phyloP scores from a whole-genome alignment of 176 grass and related monocot species.

The Bromus sterilis region DNA sequence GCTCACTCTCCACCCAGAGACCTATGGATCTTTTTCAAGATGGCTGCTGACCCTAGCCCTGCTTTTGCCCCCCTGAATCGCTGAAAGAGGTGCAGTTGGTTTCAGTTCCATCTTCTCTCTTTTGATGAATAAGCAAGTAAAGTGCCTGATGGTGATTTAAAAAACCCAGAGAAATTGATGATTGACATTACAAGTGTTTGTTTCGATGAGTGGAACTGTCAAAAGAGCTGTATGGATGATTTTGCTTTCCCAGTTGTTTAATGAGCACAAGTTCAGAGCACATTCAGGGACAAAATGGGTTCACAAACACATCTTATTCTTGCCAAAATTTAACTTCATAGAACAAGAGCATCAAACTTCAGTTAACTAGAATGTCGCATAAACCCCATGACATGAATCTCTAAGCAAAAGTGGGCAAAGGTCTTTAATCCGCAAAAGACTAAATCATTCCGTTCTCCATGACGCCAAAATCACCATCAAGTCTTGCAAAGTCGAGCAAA shows the following conservation, averaged over 20 bases:
- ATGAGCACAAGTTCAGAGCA: neutral
- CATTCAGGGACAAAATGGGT: neutral
- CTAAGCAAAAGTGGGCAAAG: constrained; percentile 29
- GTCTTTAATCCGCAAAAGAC: constrained; percentile 39
- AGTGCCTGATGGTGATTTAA: neutral
- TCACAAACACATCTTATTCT: neutral
- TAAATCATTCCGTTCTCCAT: constrained; percentile 26
- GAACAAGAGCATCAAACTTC: neutral
- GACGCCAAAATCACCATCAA: constrained; percentile 32
- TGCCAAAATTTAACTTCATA: neutral
- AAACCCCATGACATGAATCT: constrained; percentile 7
- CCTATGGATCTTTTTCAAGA: constrained; percentile 1
- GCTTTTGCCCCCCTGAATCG: constrained; percentile 20
- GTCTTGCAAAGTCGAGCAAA: constrained; percentile 18
- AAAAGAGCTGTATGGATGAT: neutral
- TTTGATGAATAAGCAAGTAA: neutral
- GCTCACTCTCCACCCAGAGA: constrained; percentile 1
- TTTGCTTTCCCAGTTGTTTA: neutral
- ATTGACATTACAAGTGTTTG: neutral
- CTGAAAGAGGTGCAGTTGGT: neutral
- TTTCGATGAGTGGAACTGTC: neutral
- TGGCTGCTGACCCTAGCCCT: constrained; percentile 8
- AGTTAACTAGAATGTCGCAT: neutral
- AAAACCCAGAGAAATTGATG: neutral
- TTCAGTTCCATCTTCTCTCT: neutral